phyloP scores from a whole-genome alignment of 2,329 filamentous ascomycete species.

The Cytospora schulzeri region DNA sequence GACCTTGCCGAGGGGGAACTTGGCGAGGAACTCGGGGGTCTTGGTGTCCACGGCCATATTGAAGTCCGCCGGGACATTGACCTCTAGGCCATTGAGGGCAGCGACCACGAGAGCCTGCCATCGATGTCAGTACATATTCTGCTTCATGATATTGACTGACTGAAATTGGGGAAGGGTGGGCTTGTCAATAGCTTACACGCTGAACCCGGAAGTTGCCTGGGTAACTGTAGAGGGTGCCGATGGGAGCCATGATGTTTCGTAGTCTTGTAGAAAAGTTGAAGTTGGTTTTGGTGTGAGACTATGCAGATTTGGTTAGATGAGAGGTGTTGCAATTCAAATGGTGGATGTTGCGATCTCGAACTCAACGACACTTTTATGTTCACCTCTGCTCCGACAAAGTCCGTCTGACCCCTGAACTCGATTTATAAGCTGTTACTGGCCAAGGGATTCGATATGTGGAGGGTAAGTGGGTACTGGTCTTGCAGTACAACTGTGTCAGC shows the following conservation, averaged over 20 bases:
- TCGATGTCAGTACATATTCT: background rate
- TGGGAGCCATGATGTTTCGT: constrained; percentile 39
- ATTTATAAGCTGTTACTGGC: too few species aligned
- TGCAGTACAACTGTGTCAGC: background rate
- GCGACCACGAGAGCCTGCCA: constrained; percentile 39
- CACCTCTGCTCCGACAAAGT: background rate
- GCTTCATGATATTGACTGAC: background rate
- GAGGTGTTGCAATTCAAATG: background rate
- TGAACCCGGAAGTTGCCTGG: constrained; percentile 41
- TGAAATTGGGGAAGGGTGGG: background rate
- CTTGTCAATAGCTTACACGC: constrained; percentile 36
- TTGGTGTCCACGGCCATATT: constrained; percentile 45
- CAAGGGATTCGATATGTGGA: too few species aligned
- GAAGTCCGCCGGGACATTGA: constrained; percentile 42
- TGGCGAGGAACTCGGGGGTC: constrained; percentile 48
- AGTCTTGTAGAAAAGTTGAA: background rate
- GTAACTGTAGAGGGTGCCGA: constrained; percentile 44
- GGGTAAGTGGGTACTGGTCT: background rate
- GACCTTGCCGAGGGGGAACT: constrained; percentile 56
- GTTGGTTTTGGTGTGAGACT: background rate
- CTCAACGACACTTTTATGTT: constrained; percentile 5
- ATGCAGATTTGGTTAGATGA: background rate
- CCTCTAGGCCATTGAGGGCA: constrained; percentile 43
- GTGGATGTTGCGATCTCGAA: constrained; percentile 3
- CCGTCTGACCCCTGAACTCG: too few species aligned